phyloP scores from a whole-genome alignment of 257 asterid species.

The Solanum appendiculatum region DNA sequence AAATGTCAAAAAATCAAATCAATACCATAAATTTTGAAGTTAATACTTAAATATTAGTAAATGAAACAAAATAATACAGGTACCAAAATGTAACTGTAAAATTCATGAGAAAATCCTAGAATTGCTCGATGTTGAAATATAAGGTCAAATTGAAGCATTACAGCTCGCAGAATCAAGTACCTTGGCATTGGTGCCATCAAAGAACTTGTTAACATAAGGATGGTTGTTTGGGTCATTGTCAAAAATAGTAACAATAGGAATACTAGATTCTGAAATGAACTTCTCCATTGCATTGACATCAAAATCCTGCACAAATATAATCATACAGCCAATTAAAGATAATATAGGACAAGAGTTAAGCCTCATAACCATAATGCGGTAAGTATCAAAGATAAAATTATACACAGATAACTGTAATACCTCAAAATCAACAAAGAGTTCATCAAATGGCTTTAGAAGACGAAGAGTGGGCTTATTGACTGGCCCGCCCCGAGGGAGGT shows the following conservation, averaged over 20 bases:
- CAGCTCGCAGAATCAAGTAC: constrained; percentile 17
- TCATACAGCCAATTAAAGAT: not conserved
- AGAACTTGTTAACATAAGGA: constrained; percentile 51
- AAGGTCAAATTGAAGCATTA: not conserved
- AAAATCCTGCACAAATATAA: constrained; percentile 45
- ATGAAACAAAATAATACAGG: not conserved
- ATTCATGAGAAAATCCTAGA: not conserved
- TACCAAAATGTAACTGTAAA: not conserved
- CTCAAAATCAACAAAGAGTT: constrained; percentile 55
- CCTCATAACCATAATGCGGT: not conserved
- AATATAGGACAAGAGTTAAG: not conserved
- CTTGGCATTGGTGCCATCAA: constrained; percentile 37
- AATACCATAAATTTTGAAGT: not conserved
- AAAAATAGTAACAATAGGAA: constrained; percentile 56
- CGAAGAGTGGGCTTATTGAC: constrained; percentile 72
- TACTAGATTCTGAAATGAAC: constrained; percentile 39
- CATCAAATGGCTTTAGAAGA: constrained; percentile 80
- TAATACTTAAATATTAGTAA: not conserved
- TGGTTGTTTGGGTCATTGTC: constrained; percentile 43
- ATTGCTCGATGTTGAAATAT: not conserved
- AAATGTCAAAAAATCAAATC: not conserved
- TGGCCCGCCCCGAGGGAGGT: constrained; percentile 61
- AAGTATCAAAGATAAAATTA: not conserved
- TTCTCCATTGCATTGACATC: constrained; percentile 53
- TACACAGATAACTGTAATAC: constrained; percentile 14